Evolutionary conservation across 192 early-diverging fungal genomes (phyloP).

Genomic region (Umbelopsis vinacea): DNA sequence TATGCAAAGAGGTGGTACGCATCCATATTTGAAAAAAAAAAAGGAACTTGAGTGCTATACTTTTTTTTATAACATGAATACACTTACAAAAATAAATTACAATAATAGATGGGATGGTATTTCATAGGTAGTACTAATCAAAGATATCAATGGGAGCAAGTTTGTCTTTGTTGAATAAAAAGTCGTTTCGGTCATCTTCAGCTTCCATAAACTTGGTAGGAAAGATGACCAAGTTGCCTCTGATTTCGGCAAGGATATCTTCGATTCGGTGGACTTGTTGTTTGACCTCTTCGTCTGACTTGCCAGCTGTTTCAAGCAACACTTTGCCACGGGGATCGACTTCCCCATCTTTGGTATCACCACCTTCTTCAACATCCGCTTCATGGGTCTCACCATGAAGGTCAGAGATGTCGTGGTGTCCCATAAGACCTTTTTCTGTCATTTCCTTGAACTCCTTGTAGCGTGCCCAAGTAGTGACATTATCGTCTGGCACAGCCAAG

Average conservation of each 20-base stretch:
- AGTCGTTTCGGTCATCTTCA: slow-evolving; percentile 31
- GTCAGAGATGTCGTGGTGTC: neutral
- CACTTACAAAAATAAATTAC: neutral
- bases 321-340: slow-evolving; percentile 21
- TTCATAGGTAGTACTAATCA: slow-evolving; percentile 10
- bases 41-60: no score
- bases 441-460: slow-evolving; percentile 45
- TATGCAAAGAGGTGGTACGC: no score
- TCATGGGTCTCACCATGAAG: neutral
- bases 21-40: no score
- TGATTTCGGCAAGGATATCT: slow-evolving; percentile 26
- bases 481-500: slow-evolving; percentile 80
- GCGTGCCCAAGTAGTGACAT: slow-evolving; percentile 66
- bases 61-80: no score
- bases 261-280: slow-evolving; percentile 1
- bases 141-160: slow-evolving; percentile 40
- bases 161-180: slow-evolving; percentile 32
- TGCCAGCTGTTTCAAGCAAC: neutral
- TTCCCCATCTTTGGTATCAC: neutral
- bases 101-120: neutral
- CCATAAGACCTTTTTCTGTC: slow-evolving; percentile 1
- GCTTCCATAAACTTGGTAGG: slow-evolving; percentile 43
- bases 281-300: neutral
- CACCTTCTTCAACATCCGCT: neutral
- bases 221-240: slow-evolving; percentile 45